Percentiles rank a stretch among this genome's conserved stretches.
phyloP scores from a whole-genome alignment of 2,329 filamentous ascomycete species.

The Pseudocercospora crystallina region DNA sequence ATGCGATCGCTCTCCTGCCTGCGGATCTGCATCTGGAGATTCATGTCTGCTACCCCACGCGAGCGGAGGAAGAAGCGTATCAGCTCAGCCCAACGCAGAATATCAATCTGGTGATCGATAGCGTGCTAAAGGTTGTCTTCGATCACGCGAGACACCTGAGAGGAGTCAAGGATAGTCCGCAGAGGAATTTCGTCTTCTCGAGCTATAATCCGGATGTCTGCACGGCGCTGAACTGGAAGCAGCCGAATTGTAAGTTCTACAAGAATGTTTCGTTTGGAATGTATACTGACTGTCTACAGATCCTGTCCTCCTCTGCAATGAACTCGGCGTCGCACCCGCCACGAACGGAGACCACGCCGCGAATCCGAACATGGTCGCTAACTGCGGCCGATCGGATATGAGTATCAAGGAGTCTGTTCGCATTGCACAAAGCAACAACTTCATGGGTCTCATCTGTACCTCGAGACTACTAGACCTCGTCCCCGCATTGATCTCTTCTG shows the following conservation, averaged over 20 bases:
- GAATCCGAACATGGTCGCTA: slow-evolving; percentile 42
- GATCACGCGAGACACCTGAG: slow-evolving; percentile 76
- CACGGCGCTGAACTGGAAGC: slow-evolving; percentile 97
- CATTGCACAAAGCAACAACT: slow-evolving; percentile 92
- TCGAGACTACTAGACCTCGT: slow-evolving; percentile 87
- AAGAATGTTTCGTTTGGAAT: background rate
- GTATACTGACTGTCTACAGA: slow-evolving; percentile 47
- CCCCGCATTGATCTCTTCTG: slow-evolving; percentile 84
- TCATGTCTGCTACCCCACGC: slow-evolving; percentile 83
- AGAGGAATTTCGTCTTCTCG: slow-evolving; percentile 88
- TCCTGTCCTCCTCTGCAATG: slow-evolving; percentile 45
- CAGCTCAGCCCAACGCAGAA: slow-evolving; percentile 74
- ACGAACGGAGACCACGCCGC: slow-evolving; percentile 8
- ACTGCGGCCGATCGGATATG: slow-evolving; percentile 70
- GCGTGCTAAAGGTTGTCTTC: slow-evolving; percentile 81
- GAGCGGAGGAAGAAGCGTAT: slow-evolving; percentile 67
- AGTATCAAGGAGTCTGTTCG: slow-evolving; percentile 94
- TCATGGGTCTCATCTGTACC: slow-evolving; percentile 94
- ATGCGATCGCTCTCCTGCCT: slow-evolving; percentile 74
- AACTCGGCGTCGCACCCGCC: background rate
- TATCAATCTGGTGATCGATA: slow-evolving; percentile 83
- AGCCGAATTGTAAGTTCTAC: slow-evolving; percentile 75
- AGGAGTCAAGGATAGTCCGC: slow-evolving; percentile 65
- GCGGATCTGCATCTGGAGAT: slow-evolving; percentile 82
- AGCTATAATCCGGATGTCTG: slow-evolving; percentile 89